Evolutionary conservation across 1,284 basidiomycete species (phyloP), one percentile per base, ranked within the genome.

Genomic region (Ganoderma resinaceum): DNA sequence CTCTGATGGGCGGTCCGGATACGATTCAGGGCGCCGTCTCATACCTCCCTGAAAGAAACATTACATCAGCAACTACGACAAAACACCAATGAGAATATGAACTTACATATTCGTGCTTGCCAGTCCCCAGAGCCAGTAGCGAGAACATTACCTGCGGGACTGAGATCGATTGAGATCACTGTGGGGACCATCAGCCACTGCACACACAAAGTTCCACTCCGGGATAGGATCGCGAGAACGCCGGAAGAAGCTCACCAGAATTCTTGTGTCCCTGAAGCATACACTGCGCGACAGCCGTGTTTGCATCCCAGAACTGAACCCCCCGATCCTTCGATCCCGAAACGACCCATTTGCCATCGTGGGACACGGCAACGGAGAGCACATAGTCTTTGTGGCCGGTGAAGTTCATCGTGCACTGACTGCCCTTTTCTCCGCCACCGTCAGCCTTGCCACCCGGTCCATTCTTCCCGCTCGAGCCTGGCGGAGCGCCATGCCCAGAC

Each of bases 231-330:
- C 11, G 1, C 7, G 38, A 29, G 18, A 14, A 26, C 14, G 26
- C n/a, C 29, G 29, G 14, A 40, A 33, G 14, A 20, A 40, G 37
- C 85, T 66, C 71, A 88, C 85, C 89, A 23, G 89, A 92, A 77
- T 96, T 95, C 82, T 95, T 95, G 82, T 95, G 94, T 2, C 94
- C 94, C 78, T 94, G 92, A 26, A 95, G 80, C 84, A 93, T 91
- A 70, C 92, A 87, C 79, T 94, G 92, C 49, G 89, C 87, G 74
- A 88, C 85, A 7, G 88, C 91, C 6, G 86, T 87, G 66, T 84
- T 82, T 61, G 89, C 85, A 76, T 93, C 90, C 91, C 91, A 94
- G 78, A 92, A 91, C 78, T 91, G 89, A 57, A 94, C 91, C 3
- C 91, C 89, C 11, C 92, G 85, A 78, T 94, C 92, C 78, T 93